These are phyloP conservation scores for Articulospora tetracladia DNA, from an alignment of 495 filamentous ascomycete species.

Conservation along the genomic window DNA sequence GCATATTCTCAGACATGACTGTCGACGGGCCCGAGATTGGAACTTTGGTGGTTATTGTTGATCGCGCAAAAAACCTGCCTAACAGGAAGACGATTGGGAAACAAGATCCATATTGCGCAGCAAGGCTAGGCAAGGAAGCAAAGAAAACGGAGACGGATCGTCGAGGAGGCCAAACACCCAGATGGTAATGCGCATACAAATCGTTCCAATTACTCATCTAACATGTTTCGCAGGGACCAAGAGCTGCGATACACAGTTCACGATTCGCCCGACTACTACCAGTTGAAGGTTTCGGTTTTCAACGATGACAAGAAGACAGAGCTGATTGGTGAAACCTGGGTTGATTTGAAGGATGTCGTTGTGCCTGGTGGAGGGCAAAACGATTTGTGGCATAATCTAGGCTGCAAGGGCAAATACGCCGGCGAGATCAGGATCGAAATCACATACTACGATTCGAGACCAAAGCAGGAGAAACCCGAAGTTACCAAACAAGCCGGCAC, in stretches of 20 bases:
- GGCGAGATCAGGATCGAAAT: constrained; percentile 93
- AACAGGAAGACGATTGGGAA: constrained; percentile 97
- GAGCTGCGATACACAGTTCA: constrained; percentile 95
- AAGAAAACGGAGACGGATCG: constrained; percentile 96
- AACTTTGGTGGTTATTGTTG: constrained; percentile 86
- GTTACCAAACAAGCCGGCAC: constrained; percentile 18
- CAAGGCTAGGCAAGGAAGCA: constrained; percentile 90
- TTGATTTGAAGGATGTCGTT: constrained; percentile 77
- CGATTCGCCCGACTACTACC: constrained; percentile 92
- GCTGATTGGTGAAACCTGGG: constrained; percentile 88
- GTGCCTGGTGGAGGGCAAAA: constrained; percentile 84
- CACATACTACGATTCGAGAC: constrained; percentile 90
- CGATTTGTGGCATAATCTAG: constrained; percentile 85
- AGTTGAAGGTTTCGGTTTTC: constrained; percentile 91
- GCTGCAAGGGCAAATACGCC: constrained; percentile 88
- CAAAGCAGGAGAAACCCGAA: constrained; percentile 53
- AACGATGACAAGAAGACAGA: constrained; percentile 98
- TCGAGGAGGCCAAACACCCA: constrained; percentile 90
- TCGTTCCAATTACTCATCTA: constrained; percentile 1
- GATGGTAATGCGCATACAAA: constrained; percentile 58
- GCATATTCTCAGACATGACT: constrained; percentile 94
- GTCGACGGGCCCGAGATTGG: constrained; percentile 94
- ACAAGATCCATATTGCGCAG: constrained; percentile 96
- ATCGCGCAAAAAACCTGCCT: constrained; percentile 92
- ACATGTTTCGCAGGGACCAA: constrained; percentile 69